Base-by-base conservation (phyloP, 345 rosid species). In the Gossypium turneri region DNA sequence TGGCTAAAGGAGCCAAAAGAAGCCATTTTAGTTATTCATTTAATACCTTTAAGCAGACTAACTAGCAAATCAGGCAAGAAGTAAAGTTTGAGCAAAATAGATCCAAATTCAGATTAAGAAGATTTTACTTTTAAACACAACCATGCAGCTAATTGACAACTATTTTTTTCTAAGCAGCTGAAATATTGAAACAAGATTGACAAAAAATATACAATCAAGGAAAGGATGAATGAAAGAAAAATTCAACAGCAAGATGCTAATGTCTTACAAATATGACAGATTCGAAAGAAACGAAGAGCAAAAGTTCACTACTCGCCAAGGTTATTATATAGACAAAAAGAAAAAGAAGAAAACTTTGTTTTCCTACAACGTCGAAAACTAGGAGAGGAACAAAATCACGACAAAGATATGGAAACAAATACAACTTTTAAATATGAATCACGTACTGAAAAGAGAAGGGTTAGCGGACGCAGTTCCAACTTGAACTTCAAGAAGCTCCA, bases 401-500 rank as follows among this genome's bases (percentile, higher is more conserved):
- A n/a, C 22, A 51, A 69, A 56, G n/a, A 41, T 25, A 72, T 55
- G 57, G 64, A 27, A 34, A 75, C 70, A 65, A 38, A 70, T 67
- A 16, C 45, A 12, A 70, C 41, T 2, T 7, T 1, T 9, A 56
- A n/a, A 9, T 19, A 12, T 34, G n/a, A 19, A 73, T 91, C 88
- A 92, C 7, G 92, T 84, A 65, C 80, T 83, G 59, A 93, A 93
- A 67, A 95, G 87, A 83, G 95, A 86, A 12, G 97, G 91, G 43
- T 93, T 93, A 45, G 97, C 88, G 2, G 97, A 85, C 4, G 97
- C 96, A 41, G 94, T 93, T 77, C 91, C 87, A 60, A 95, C 97
- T 86, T 95, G 97, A 44, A 93, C 94, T 77, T 95, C 98, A 4
- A 95, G 91, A 74, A 93, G 82, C 76, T 95, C 94, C 34, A 95